Evolutionary conservation across 345 rosid species (phyloP).

Genomic region (Atalantia buxifolia): DNA sequence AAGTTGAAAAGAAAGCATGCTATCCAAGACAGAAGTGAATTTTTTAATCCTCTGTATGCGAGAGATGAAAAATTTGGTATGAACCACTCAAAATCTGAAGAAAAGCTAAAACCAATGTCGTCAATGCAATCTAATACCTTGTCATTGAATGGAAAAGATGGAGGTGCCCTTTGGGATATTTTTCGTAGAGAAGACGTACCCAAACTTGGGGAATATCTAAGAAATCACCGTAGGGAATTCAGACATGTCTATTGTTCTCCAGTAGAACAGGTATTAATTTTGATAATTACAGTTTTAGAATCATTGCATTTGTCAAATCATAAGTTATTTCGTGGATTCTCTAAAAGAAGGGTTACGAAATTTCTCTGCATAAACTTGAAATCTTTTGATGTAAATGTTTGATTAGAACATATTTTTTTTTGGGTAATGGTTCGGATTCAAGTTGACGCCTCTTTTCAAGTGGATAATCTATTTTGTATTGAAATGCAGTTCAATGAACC

Average conservation of each 20-base stretch:
- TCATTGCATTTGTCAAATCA: neutral
- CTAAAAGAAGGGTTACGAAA: neutral
- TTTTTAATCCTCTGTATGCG: conserved; percentile 1
- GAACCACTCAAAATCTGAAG: neutral
- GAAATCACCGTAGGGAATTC: neutral
- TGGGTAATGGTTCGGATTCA: neutral
- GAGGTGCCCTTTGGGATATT: conserved; percentile 56
- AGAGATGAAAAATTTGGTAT: neutral
- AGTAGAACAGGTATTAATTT: conserved; percentile 27
- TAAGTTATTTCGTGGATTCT: neutral
- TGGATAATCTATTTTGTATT: neutral
- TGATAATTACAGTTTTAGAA: neutral
- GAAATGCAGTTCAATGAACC: neutral
- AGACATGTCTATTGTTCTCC: conserved; percentile 40
- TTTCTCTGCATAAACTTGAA: neutral
- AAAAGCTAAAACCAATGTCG: neutral
- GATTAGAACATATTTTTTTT: neutral
- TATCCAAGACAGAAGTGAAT: conserved; percentile 29
- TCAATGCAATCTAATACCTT: neutral
- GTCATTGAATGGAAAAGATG: conserved; percentile 13
- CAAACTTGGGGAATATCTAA: conserved; percentile 7
- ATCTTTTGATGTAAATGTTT: neutral
- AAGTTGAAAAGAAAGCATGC: conserved; percentile 18
- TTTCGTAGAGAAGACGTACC: conserved; percentile 50
- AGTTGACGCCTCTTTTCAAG: neutral